phyloP scores from a whole-genome alignment of 371 early-diverging fungal species.

The Mucor indicus region DNA sequence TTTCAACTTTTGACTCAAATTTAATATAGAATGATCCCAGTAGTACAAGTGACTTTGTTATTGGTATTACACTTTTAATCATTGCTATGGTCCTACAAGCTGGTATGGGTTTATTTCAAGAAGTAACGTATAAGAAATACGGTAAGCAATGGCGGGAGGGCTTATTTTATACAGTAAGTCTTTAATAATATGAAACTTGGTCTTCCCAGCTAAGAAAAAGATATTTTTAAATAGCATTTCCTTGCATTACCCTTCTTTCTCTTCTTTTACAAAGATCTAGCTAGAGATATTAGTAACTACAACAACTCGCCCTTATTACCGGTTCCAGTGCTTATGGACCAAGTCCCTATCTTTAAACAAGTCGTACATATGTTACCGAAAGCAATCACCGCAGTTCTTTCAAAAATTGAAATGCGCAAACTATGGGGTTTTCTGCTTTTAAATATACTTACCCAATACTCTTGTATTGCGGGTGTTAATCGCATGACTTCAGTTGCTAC shows the following conservation, averaged over 20 bases:
- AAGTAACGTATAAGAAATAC: constrained; percentile 74
- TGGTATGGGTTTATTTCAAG: constrained; percentile 82
- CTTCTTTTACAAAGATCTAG: constrained; percentile 66
- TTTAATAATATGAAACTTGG: neutral
- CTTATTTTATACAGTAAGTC: constrained; percentile 77
- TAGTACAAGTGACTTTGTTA: constrained; percentile 56
- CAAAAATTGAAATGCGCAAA: constrained; percentile 43
- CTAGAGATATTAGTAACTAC: constrained; percentile 44
- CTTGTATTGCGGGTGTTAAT: constrained; percentile 88
- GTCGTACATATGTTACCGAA: constrained; percentile 14
- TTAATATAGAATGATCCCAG: no score
- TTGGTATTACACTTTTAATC: constrained; percentile 71
- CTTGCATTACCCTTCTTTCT: constrained; percentile 79
- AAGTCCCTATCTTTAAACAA: constrained; percentile 27
- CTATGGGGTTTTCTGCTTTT: constrained; percentile 69
- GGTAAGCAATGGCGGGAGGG: constrained; percentile 90
- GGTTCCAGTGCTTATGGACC: constrained; percentile 30
- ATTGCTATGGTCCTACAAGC: constrained; percentile 77
- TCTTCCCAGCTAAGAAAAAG: neutral
- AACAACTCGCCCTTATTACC: constrained; percentile 52
- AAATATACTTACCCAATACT: constrained; percentile 77
- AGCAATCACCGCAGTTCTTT: constrained; percentile 20
- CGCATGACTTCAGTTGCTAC: constrained; percentile 73
- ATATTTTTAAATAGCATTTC: constrained; percentile 54
- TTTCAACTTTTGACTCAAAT: no score